Evolutionary conservation across 495 filamentous ascomycete species (phyloP), one percentile per base, ranked within the genome.

Genomic region (Hyphodiscus hymeniophilus): DNA sequence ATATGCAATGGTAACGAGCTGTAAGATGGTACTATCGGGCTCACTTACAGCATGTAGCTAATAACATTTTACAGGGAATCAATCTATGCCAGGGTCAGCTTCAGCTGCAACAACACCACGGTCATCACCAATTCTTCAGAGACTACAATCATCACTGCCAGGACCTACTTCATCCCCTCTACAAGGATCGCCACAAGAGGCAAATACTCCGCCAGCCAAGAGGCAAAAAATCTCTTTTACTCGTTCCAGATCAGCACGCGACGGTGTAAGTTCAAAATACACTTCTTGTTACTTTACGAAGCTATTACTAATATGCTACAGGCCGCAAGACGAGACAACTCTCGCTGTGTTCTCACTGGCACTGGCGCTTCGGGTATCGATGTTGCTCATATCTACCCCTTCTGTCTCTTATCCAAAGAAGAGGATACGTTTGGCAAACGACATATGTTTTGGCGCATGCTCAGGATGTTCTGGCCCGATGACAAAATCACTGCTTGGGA

Each of bases 401-500:
- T 17, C 26, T 32, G 32, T 32, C 23, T n/a, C 2, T 7, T 56
- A 18, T 34, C 38, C 38, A 8, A 34, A 15, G 16, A 21, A 32
- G 48, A 56, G 47, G 43, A 56, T 51, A 39, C 10, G 1, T 42
- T 22, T 56, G 48, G 52, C 12, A 6, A 7, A 22, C 47, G 52
- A 36, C 43, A 47, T 24, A 32, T 24, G 2, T 56, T 56, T 45
- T 56, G 52, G 52, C n/a, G 38, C 11, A 12, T 35, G 23, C 39
- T 56, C 15, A 38, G 38, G 21, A 23, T 15, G 3, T 51, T 56
- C 20, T 56, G 52, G 52, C 23, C 52, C 5, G 22, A 50, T 16
- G 52, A 56, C 11, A 51, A 51, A 45, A 38, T 56, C 34, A 28
- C 47, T 51, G 42, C 42, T 51, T 56, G 52, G 52, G n/a, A 47